Conservation (phyloP, 192 early-diverging fungal species). For the Rhizophagus sp. region DNA sequence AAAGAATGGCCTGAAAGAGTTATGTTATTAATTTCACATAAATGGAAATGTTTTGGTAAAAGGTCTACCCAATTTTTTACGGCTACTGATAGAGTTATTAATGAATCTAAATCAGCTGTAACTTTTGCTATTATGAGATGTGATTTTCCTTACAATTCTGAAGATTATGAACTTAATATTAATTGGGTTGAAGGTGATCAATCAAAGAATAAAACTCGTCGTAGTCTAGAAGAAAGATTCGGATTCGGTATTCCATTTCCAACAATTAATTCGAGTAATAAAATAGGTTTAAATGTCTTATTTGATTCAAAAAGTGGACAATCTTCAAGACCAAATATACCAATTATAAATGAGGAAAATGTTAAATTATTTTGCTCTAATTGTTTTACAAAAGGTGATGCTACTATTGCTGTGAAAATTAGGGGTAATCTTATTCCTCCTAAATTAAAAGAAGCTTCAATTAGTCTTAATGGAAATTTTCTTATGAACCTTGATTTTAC, state of each 20-base stretch:
- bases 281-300: conserved; percentile 11
- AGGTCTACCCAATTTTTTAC: conserved; percentile 5
- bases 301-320: background rate
- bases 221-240: too few species aligned
- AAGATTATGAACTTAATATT: background rate
- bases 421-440: too few species aligned
- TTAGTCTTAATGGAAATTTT: conserved; percentile 14
- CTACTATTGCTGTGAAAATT: background rate
- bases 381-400: conserved; percentile 14
- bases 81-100: background rate
- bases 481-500: conserved; percentile 1
- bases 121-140: too few species aligned
- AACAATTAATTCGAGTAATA: background rate
- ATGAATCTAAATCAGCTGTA: background rate
- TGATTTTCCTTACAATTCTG: background rate
- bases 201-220: background rate
- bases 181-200: background rate
- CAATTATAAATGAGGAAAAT: background rate
- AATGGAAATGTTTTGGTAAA: conserved; percentile 26
- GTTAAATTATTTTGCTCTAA: background rate
- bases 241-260: background rate
- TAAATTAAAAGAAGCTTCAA: background rate
- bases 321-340: conserved; percentile 17
- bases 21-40: conserved; percentile 4
- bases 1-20: conserved; percentile 4